These are phyloP conservation scores for Penicillium sp. DNA, from an alignment of 2,329 filamentous ascomycete species.

Conservation along the genomic window DNA sequence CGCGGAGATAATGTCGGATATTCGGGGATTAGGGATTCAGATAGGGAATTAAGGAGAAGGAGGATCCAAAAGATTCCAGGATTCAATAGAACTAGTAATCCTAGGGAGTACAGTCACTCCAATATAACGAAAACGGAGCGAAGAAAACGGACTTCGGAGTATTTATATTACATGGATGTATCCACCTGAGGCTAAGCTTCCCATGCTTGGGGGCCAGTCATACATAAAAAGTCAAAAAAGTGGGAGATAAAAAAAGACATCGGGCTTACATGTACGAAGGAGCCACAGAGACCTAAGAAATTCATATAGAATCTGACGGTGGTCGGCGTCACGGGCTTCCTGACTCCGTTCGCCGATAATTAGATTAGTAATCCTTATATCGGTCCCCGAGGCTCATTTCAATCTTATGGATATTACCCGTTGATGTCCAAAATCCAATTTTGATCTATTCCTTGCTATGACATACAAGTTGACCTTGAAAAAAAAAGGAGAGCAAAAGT, in stretches of 20 bases:
- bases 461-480: background rate
- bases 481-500: background rate
- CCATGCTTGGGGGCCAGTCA: too few relatives aligned
- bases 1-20: background rate
- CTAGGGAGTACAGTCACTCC: too few relatives aligned
- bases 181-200: too few relatives aligned
- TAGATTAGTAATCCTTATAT: background rate
- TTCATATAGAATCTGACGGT: too few relatives aligned
- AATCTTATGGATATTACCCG: too few relatives aligned
- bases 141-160: background rate
- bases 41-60: background rate
- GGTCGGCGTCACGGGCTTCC: too few relatives aligned
- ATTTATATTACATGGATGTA: background rate
- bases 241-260: too few relatives aligned
- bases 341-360: too few relatives aligned
- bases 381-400: background rate
- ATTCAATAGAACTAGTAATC: background rate
- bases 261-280: too few relatives aligned
- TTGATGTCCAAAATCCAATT: background rate
- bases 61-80: too few relatives aligned
- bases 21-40: background rate
- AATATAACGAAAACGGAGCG: background rate
- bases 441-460: constrained; percentile 3
- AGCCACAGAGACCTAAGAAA: too few relatives aligned
- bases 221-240: too few relatives aligned